Evolutionary conservation across 352 stramenopile species (phyloP), one percentile per base, ranked within the genome.

Genomic region (Phytophthora podocarpi): DNA sequence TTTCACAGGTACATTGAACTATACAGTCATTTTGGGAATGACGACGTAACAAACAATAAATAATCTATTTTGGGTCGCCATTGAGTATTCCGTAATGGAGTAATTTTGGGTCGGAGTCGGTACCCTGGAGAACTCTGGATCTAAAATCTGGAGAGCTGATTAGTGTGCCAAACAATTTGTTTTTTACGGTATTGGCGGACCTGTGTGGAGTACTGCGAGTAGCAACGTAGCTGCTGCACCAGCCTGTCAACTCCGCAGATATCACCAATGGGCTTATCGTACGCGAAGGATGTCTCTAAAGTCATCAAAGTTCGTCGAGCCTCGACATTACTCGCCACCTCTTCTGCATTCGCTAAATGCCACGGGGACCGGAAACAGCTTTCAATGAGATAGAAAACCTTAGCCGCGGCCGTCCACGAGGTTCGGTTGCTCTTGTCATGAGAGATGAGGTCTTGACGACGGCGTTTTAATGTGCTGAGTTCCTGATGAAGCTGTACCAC

Each of bases 371-470:
- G 28, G 48, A 59, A 64, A 30, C 46, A 53, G 27, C 36, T 64
- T 13, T 59, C 42, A 5, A 64, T 30, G 11, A 64, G 45, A 16
- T 20, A 46, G 20, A 65, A 65, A 18, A 59, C 46, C 18, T 59
- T 30, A 0, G 47, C 32, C 24, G 59, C 57, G 5, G 53, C 47
- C n/a, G n/a, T 40, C 57, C 57, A 65, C 2, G 48, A 30, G 15
- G 39, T 66, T 5, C 43, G 57, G n/a, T 49, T 64, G 35, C 30
- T 64, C n/a, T 27, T 48, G 16, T 40, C 40, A 2, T 13, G 26
- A 11, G 40, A 50, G 5, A 32, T 41, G 2, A 47, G 20, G 5
- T 59, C 47, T 47, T 26, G 37, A 16, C 35, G 48, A 5, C 8
- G 16, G 1, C 18, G 16, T 7, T 59, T 54, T 7, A 59, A 31